Evolutionary conservation across 768 basidiomycete genomes (phyloP), one percentile per base, ranked within the genome.

Genomic region (Tricholoma hemisulphureum): DNA sequence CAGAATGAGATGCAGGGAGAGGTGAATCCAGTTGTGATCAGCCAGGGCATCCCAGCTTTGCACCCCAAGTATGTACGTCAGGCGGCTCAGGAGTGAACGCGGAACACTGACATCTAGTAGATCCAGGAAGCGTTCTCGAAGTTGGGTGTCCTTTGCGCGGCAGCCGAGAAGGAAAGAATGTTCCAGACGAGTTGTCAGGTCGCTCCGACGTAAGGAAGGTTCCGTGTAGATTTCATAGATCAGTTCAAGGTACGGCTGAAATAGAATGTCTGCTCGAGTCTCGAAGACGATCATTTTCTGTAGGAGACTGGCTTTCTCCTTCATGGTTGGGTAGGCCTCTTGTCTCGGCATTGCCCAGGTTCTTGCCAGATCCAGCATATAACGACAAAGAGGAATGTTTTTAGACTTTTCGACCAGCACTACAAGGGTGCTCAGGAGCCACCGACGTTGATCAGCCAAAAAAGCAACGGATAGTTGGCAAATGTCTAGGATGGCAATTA

Each of bases 141-240:
- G 79, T 8, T 74, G 71, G 0, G 88, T 78, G 67, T 98, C 94
- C 61, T 87, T 83, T 2, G 91, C 88, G 28, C 92, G 86, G 70
- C 92, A 94, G 5, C 96, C 97, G 26, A 98, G 79, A 32, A 98
- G 79, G 77, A 98, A 99, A 1, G 95, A 88, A 26, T 91, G 88
- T 67, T 99, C 97, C 16, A 99, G 80, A 10, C 95, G 86, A 39
- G 91, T 88, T 1, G 97, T 99, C 60, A 99, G 78, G 62, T 99
- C 97, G 56, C 93, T 96, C 41, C 95, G 86, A 39, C 93, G 88
- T 45, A 99, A 76, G 3, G 77, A 73, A 16, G 93, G 87, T 43
- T 95, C 90, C 6, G 88, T 92, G 75, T 98, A 99, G 65, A 99
- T 95, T 58, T 95, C 93, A 68, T 92, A 88, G 56, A 99, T 89